Percentiles rank a stretch among this genome's conserved stretches.
These are phyloP conservation scores for Schoenoplectus triqueter DNA, from an alignment of 202 grass and related monocot genomes.

Conservation along the genomic window DNA sequence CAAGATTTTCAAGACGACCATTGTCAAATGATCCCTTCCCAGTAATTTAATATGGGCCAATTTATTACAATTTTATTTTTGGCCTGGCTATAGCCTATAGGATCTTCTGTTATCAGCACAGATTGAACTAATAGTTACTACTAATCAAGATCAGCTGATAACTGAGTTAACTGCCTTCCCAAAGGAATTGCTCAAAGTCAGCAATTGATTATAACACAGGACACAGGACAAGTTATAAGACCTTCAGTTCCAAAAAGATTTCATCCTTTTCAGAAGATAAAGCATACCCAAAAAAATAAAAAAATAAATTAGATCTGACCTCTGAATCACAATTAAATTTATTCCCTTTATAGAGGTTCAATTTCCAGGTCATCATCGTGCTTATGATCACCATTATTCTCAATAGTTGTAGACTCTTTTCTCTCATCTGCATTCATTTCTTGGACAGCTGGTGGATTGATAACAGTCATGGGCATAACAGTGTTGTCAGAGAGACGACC, in stretches of 20 bases:
- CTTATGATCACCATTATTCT: slow-evolving; percentile 31
- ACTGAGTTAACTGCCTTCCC: neutral
- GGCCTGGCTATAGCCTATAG: neutral
- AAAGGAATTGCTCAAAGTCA: neutral
- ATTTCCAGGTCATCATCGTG: slow-evolving; percentile 50
- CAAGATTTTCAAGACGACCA: too few species aligned
- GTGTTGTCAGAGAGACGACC: slow-evolving; percentile 51
- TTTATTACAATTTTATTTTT: neutral
- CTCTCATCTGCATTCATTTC: slow-evolving; percentile 56
- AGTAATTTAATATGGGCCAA: neutral
- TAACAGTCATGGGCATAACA: slow-evolving; percentile 45
- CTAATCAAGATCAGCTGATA: slow-evolving; percentile 13
- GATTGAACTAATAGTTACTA: neutral
- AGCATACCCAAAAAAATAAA: neutral
- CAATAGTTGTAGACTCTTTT: slow-evolving; percentile 11
- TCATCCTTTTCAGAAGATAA: neutral
- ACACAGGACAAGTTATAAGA: neutral
- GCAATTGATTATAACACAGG: slow-evolving; percentile 12
- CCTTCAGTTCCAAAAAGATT: neutral
- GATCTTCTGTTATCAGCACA: neutral
- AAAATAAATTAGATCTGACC: slow-evolving; percentile 5
- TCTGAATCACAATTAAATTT: slow-evolving; percentile 23
- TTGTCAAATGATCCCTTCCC: too few species aligned
- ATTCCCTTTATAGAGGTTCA: slow-evolving; percentile 44
- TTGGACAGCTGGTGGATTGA: slow-evolving; percentile 67